Evolutionary conservation across 176 grass and related monocot genomes (phyloP), one percentile per base, ranked within the genome.

Genomic region (Rhynchospora pubera): DNA sequence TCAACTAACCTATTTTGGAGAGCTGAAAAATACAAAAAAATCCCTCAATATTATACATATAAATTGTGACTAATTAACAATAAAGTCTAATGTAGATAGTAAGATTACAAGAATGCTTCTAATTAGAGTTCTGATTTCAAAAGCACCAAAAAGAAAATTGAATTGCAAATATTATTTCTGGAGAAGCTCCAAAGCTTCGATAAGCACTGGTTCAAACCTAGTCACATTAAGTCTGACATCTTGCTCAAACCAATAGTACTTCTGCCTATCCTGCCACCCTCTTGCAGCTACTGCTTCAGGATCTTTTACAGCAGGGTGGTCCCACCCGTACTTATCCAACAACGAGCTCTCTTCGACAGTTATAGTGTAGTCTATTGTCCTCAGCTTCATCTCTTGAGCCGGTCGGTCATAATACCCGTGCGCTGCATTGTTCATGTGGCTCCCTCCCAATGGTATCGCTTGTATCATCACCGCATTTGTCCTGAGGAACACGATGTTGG

Each of bases 401-500:
- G 89, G 73, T 7, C 30, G 45, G 51, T 87, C 87, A 30, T 58
- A 94, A 85, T 85, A 86, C 14, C 8, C 7, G 62, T 85, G 84
- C 56, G 89, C 42, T 1, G 85, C 44, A 60, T 73, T 6, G 62
- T 86, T 89, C 91, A 93, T 85, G 82, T 92, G 82, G 0, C 85
- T 80, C 56, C 90, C 79, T 0, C 92, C 92, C 26, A 87, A 85
- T 7, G 92, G 92, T 67, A 91, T 89, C 48, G 91, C 83, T 81
- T 94, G 92, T 52, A 94, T 84, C 85, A 91, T 80, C 47, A 84
- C 53, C 11, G 89, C 87, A 62, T 88, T 53, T 12, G 66, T 84
- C 6, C 83, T 87, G 48, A 97, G 89, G 71, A 90, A 97, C 52
- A 97, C 50, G 32, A 91, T 86, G 85, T 93, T 97, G n/a, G 93